Evolutionary conservation across 352 stramenopile species (phyloP).

Genomic region (Thalassiosira hispida): DNA sequence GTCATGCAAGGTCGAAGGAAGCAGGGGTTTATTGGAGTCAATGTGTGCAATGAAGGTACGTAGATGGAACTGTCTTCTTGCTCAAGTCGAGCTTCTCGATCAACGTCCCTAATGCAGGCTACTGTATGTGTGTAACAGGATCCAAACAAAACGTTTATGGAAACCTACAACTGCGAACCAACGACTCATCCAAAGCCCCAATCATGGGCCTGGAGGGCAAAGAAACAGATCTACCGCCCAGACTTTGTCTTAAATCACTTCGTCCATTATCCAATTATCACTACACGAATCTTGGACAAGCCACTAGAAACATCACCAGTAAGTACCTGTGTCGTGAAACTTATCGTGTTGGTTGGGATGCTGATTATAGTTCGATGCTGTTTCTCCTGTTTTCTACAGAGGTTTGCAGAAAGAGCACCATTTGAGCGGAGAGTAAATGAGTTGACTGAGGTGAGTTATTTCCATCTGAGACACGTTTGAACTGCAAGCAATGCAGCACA

Average conservation of each 20-base stretch:
- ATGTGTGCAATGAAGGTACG: conserved; percentile 34
- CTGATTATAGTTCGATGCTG: not conserved
- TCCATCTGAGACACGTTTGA: not conserved
- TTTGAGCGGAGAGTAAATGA: conserved; percentile 45
- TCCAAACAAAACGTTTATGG: conserved; percentile 63
- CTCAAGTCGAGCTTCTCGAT: too few species aligned
- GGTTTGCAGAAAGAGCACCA: conserved; percentile 24
- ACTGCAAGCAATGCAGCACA: not conserved
- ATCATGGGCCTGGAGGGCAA: conserved; percentile 53
- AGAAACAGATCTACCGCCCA: conserved; percentile 79
- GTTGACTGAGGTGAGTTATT: conserved; percentile 29
- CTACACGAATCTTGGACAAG: conserved; percentile 36
- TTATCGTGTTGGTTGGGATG: too few species aligned
- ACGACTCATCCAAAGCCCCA: conserved; percentile 63
- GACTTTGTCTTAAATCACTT: conserved; percentile 73
- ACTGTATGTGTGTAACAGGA: not conserved
- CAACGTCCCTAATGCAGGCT: not conserved
- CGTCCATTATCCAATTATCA: conserved; percentile 75
- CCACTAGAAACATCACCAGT: conserved; percentile 20
- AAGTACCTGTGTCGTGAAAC: conserved; percentile 2
- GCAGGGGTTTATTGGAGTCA: not conserved
- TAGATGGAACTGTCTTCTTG: too few species aligned
- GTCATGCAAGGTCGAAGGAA: conserved; percentile 13
- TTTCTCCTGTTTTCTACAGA: conserved; percentile 5
- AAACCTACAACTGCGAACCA: conserved; percentile 77